A percentile compares a stretch with the other conserved stretches of the same genome.
These are phyloP conservation scores for Xylariaceae sp. DNA, from an alignment of 2,329 filamentous ascomycete genomes.

Conservation along the genomic window DNA sequence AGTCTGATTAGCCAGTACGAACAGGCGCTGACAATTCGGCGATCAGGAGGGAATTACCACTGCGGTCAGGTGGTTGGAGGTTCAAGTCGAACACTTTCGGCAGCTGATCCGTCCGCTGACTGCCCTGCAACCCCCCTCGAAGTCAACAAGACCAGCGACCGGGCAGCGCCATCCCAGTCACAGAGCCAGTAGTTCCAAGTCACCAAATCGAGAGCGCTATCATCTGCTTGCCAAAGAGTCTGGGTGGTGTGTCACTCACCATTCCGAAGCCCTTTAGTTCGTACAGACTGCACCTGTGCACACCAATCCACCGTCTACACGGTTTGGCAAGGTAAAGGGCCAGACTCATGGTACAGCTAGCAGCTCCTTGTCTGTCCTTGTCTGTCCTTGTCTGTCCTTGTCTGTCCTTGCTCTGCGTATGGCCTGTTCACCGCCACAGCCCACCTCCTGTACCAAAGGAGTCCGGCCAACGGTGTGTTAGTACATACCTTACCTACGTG, in stretches of 20 bases:
- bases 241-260: conserved; percentile 15
- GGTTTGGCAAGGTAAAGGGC: background rate
- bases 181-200: background rate
- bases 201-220: conserved; percentile 8
- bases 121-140: conserved; percentile 1
- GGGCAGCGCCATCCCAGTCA: conserved; percentile 2
- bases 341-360: background rate
- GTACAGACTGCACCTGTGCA: background rate
- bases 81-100: background rate
- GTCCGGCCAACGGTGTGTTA: background rate
- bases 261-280: background rate
- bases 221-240: background rate
- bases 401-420: background rate
- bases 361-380: background rate
- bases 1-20: conserved; percentile 17
- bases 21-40: conserved; percentile 7
- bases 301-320: background rate
- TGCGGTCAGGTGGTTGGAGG: background rate
- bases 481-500: background rate
- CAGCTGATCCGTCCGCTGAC: conserved; percentile 9
- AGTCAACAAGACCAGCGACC: conserved; percentile 2
- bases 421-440: background rate
- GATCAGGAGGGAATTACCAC: background rate
- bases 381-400: too few species aligned
- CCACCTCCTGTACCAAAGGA: background rate